These are phyloP conservation scores for Haplographium delicatum DNA, from an alignment of 495 filamentous ascomycete species.

Conservation along the genomic window DNA sequence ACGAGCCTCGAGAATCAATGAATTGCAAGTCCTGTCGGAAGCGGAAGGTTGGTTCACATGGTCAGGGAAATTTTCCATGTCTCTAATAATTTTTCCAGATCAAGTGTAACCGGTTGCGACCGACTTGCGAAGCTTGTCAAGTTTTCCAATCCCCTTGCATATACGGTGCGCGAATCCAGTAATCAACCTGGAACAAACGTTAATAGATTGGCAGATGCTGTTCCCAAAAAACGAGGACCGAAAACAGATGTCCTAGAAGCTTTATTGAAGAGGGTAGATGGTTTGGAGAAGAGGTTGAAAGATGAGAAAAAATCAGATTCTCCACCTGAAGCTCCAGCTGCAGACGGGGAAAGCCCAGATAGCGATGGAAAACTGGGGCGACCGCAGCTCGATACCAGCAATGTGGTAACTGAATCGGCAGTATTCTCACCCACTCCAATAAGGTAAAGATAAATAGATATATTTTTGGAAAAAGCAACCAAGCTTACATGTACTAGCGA, in stretches of 20 bases:
- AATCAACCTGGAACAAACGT: neutral
- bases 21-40: constrained; percentile 93
- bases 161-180: constrained; percentile 56
- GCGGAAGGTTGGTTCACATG: constrained; percentile 56
- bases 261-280: constrained; percentile 75
- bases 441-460: constrained; percentile 17
- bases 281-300: constrained; percentile 72
- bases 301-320: constrained; percentile 45
- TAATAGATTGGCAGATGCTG: constrained; percentile 55
- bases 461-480: neutral
- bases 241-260: constrained; percentile 87
- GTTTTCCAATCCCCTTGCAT: constrained; percentile 85
- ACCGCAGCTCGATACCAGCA: constrained; percentile 17
- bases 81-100: constrained; percentile 44
- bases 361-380: constrained; percentile 18
- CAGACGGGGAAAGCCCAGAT: constrained; percentile 27
- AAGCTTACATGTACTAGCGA: constrained; percentile 25
- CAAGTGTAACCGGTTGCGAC: constrained; percentile 81
- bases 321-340: constrained; percentile 36
- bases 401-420: constrained; percentile 23
- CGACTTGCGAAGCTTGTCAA: constrained; percentile 82
- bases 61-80: constrained; percentile 17
- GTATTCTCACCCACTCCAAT: constrained; percentile 33
- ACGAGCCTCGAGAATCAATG: constrained; percentile 81
- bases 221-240: constrained; percentile 82